Conservation (phyloP, 305 asterid species). For the Salvia sclarea region DNA sequence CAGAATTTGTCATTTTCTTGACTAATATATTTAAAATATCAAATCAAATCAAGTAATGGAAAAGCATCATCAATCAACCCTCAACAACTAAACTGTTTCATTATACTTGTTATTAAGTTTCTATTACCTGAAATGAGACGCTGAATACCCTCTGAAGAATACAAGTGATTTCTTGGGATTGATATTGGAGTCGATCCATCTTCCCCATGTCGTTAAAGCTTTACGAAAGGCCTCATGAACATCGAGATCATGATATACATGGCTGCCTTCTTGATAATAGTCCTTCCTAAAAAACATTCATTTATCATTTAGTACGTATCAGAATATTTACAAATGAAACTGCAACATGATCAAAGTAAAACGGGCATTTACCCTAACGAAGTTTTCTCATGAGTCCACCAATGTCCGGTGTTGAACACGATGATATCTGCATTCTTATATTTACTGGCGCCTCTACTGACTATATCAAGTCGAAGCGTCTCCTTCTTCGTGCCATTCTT, state of each 20-base stretch:
- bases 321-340: not conserved
- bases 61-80: not conserved
- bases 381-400: conserved; percentile 66
- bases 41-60: not conserved
- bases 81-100: not conserved
- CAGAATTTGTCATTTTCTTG: not conserved
- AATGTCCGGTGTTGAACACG: conserved; percentile 56
- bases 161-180: conserved; percentile 51
- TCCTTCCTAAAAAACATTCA: conserved; percentile 49
- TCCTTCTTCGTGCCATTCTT: conserved; percentile 53
- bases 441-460: conserved; percentile 43
- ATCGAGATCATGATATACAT: conserved; percentile 55
- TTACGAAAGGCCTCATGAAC: conserved; percentile 71
- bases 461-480: conserved; percentile 65
- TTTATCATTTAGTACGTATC: conserved; percentile 1
- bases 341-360: not conserved
- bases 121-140: conserved; percentile 62
- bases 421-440: conserved; percentile 55
- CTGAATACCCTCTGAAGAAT: conserved; percentile 71
- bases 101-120: not conserved
- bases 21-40: not conserved
- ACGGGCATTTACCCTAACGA: conserved; percentile 35
- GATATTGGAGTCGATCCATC: conserved; percentile 69
- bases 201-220: conserved; percentile 73
- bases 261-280: conserved; percentile 82